A percentile compares a stretch with the other conserved stretches of the same genome.
phyloP scores from a whole-genome alignment of 306 rosid genomes.

The Vigna reflexopilosa region DNA sequence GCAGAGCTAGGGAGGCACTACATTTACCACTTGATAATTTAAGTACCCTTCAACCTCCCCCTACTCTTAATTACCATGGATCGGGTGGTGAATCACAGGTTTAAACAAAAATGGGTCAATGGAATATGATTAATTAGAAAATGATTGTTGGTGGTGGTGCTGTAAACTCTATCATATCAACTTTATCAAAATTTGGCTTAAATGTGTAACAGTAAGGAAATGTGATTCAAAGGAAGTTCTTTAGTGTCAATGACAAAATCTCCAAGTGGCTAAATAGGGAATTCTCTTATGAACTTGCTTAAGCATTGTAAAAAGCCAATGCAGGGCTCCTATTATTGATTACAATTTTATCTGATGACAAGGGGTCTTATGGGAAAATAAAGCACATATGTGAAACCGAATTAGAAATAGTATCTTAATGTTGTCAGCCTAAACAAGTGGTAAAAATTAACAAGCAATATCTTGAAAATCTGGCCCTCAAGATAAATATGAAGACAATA shows the following conservation, averaged over 20 bases:
- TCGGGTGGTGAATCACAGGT: conserved; percentile 54
- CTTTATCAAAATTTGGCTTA: conserved; percentile 49
- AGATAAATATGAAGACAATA: conserved; percentile 77
- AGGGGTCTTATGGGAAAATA: conserved; percentile 64
- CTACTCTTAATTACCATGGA: conserved; percentile 56
- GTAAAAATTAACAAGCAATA: conserved; percentile 52
- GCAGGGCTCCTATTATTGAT: conserved; percentile 62
- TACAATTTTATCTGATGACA: conserved; percentile 67
- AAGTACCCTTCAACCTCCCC: too few species aligned
- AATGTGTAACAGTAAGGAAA: conserved; percentile 74
- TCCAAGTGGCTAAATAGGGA: conserved; percentile 47
- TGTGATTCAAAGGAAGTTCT: conserved; percentile 51
- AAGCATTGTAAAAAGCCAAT: conserved; percentile 18
- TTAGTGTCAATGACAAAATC: conserved; percentile 39
- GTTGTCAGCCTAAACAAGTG: conserved; percentile 63
- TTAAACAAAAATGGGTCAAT: conserved; percentile 73
- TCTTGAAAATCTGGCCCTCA: conserved; percentile 78
- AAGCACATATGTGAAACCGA: conserved; percentile 85
- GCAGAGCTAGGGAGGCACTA: too few species aligned
- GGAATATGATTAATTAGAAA: conserved; percentile 93
- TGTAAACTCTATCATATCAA: conserved; percentile 5
- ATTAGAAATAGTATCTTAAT: conserved; percentile 82
- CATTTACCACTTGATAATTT: too few species aligned
- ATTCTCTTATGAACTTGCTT: conserved; percentile 49
- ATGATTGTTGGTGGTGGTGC: conserved; percentile 68